phyloP scores from a whole-genome alignment of 257 asterid species.

The Schizonepeta tenuifolia region DNA sequence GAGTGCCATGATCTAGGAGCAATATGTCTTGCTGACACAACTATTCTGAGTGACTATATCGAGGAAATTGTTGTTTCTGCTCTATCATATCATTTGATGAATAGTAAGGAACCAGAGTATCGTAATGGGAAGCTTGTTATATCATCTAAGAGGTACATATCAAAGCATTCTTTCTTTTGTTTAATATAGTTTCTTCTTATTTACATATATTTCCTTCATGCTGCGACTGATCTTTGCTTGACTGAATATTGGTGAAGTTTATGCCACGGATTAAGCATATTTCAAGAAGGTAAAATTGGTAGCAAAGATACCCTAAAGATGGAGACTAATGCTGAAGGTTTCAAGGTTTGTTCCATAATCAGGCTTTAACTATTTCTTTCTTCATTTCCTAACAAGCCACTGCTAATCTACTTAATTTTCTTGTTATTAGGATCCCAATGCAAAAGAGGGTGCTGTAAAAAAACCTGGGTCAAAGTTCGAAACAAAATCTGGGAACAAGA shows the following conservation, averaged over 20 bases:
- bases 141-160: slow-evolving; percentile 76
- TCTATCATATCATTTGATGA: slow-evolving; percentile 76
- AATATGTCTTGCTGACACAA: slow-evolving; percentile 72
- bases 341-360: slow-evolving; percentile 58
- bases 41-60: slow-evolving; percentile 64
- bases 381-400: neutral
- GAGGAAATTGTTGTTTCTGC: slow-evolving; percentile 95
- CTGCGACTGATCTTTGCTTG: slow-evolving; percentile 5
- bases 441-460: slow-evolving; percentile 42
- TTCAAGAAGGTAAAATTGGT: slow-evolving; percentile 73
- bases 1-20: slow-evolving; percentile 91
- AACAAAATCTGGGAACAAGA: slow-evolving; percentile 53
- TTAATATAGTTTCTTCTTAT: slow-evolving; percentile 14
- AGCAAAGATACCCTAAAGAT: slow-evolving; percentile 70
- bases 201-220: neutral
- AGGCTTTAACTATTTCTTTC: slow-evolving; percentile 13
- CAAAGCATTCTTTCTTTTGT: slow-evolving; percentile 16
- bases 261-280: slow-evolving; percentile 86
- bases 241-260: slow-evolving; percentile 56
- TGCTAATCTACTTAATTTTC: slow-evolving; percentile 15
- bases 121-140: slow-evolving; percentile 95
- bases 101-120: slow-evolving; percentile 76
- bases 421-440: slow-evolving; percentile 48
- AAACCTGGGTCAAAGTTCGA: slow-evolving; percentile 63
- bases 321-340: slow-evolving; percentile 73